Percentiles rank a stretch among this genome's conserved stretches.
These are phyloP conservation scores for Hypoxylon lenormandii DNA, from an alignment of 495 filamentous ascomycete species.

Conservation along the genomic window DNA sequence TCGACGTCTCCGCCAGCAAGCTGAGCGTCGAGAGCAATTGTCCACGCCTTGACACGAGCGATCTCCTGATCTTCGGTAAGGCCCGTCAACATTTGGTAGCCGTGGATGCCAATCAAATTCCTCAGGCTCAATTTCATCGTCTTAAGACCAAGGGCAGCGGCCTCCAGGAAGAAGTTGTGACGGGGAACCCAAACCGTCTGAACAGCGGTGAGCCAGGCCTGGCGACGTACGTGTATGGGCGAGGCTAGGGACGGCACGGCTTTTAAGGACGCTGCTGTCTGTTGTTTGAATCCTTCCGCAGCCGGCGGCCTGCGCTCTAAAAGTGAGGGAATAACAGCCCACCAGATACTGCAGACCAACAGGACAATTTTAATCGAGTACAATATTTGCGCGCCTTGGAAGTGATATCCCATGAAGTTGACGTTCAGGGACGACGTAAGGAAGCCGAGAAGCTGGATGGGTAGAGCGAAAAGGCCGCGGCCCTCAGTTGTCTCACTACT, in stretches of 20 bases:
- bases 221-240: conserved; percentile 83
- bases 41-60: conserved; percentile 90
- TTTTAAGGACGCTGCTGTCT: conserved; percentile 54
- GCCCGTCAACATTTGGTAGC: conserved; percentile 81
- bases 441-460: conserved; percentile 65
- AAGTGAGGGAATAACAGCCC: conserved; percentile 74
- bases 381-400: conserved; percentile 56
- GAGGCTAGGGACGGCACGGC: conserved; percentile 78
- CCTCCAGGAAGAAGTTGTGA: conserved; percentile 85
- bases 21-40: conserved; percentile 93
- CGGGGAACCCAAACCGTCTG: conserved; percentile 94
- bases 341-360: conserved; percentile 73
- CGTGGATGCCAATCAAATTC: conserved; percentile 77
- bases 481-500: conserved; percentile 69
- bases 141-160: conserved; percentile 81
- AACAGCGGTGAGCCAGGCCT: conserved; percentile 93
- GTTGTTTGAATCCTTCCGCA: conserved; percentile 57
- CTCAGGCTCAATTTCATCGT: conserved; percentile 82
- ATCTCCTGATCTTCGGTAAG: conserved; percentile 86
- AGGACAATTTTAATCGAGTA: conserved; percentile 69
- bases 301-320: conserved; percentile 64
- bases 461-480: conserved; percentile 78
- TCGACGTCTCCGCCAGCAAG: conserved; percentile 92
- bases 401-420: conserved; percentile 62
- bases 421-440: conserved; percentile 57